These are phyloP conservation scores for Bothriochloa decipiens DNA, from an alignment of 176 grass and related monocot species.

Conservation along the genomic window DNA sequence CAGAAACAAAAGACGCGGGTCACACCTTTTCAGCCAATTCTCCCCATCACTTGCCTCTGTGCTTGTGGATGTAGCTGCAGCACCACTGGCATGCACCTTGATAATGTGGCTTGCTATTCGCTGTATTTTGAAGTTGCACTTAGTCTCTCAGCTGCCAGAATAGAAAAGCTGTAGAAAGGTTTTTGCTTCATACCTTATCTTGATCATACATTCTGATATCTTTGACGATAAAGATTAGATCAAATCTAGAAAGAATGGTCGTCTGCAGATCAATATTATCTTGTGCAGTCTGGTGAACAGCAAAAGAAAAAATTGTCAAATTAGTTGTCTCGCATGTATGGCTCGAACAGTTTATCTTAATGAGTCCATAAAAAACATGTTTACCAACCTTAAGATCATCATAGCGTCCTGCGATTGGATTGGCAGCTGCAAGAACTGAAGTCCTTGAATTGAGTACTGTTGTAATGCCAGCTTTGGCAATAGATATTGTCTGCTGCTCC, in stretches of 20 bases:
- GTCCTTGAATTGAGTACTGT: slow-evolving; percentile 97
- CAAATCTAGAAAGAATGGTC: slow-evolving; percentile 96
- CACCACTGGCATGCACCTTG: slow-evolving; percentile 93
- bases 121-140: slow-evolving; percentile 40
- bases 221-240: slow-evolving; percentile 97
- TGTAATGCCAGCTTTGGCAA: slow-evolving; percentile 98
- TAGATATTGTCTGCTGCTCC: slow-evolving; percentile 99
- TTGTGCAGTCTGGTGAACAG: slow-evolving; percentile 74
- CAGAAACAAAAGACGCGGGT: background rate
- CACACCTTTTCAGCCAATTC: slow-evolving; percentile 94
- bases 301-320: slow-evolving; percentile 19
- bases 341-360: background rate
- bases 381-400: slow-evolving; percentile 84
- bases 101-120: slow-evolving; percentile 91
- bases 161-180: background rate
- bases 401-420: slow-evolving; percentile 88
- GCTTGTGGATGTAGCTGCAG: slow-evolving; percentile 50
- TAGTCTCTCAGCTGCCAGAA: background rate
- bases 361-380: background rate
- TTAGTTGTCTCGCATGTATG: background rate
- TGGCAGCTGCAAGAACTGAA: slow-evolving; percentile 97
- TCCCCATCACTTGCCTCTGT: slow-evolving; percentile 75
- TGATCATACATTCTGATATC: slow-evolving; percentile 91
- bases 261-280: slow-evolving; percentile 99
- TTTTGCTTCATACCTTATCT: slow-evolving; percentile 71